phyloP scores from a whole-genome alignment of 768 basidiomycete species.

The Suillus occidentalis region DNA sequence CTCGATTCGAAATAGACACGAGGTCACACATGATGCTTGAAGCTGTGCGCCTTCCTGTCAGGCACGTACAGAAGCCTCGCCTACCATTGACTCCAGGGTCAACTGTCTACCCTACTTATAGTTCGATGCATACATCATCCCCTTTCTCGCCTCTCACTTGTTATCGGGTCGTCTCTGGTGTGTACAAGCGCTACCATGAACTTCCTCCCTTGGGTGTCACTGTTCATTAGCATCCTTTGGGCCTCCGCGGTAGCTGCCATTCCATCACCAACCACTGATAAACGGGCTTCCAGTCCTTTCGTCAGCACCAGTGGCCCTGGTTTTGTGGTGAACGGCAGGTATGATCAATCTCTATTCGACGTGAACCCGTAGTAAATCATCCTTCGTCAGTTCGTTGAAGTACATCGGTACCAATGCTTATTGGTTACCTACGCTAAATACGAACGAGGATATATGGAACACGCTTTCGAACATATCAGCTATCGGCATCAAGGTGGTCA shows the following conservation, averaged over 20 bases:
- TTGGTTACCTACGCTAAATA: conserved; percentile 60
- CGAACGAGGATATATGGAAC: conserved; percentile 52
- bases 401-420: conserved; percentile 64
- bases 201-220: conserved; percentile 30
- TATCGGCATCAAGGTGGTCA: conserved; percentile 56
- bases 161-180: conserved; percentile 4
- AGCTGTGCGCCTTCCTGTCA: conserved; percentile 5
- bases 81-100: neutral
- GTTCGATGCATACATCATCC: neutral
- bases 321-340: conserved; percentile 60
- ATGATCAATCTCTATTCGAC: conserved; percentile 4
- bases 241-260: conserved; percentile 28
- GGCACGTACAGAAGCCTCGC: conserved; percentile 17
- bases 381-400: conserved; percentile 33
- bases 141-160: conserved; percentile 7
- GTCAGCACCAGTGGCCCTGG: conserved; percentile 44
- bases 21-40: conserved; percentile 5
- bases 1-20: conserved; percentile 1
- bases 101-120: conserved; percentile 18
- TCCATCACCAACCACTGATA: conserved; percentile 33
- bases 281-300: conserved; percentile 39
- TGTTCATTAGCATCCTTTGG: conserved; percentile 29
- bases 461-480: conserved; percentile 60
- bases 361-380: conserved; percentile 29
- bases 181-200: conserved; percentile 34